phyloP scores from a whole-genome alignment of 257 asterid species.

The Nicotiana undulata region DNA sequence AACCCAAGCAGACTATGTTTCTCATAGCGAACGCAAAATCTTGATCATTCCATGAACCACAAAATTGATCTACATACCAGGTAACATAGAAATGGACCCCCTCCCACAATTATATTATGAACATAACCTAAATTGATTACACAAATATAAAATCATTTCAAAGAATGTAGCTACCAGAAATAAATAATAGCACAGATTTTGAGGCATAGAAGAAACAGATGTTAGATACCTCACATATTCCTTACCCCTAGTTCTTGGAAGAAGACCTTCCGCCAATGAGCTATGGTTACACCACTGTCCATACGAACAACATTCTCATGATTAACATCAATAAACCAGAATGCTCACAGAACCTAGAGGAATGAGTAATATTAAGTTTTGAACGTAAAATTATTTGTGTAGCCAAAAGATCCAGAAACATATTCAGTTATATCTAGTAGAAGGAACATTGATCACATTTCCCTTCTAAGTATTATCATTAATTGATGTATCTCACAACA shows the following conservation, averaged over 20 bases:
- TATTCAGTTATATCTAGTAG: too few species aligned
- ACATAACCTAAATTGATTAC: background rate
- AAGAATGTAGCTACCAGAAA: background rate
- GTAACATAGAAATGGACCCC: background rate
- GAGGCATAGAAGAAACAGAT: background rate
- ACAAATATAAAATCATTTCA: background rate
- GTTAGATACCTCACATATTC: conserved; percentile 1
- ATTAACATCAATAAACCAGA: conserved; percentile 24
- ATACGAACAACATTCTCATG: conserved; percentile 45
- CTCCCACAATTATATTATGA: background rate
- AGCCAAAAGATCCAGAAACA: too few species aligned
- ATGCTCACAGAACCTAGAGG: too few species aligned
- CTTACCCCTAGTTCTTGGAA: conserved; percentile 43
- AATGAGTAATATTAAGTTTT: too few species aligned
- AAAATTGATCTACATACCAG: background rate
- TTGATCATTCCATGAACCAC: background rate
- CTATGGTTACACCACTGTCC: conserved; percentile 50
- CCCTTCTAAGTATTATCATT: too few species aligned
- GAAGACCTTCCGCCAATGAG: conserved; percentile 46
- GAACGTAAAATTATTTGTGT: too few species aligned
- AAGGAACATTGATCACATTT: too few species aligned
- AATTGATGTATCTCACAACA: too few species aligned
- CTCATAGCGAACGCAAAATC: background rate
- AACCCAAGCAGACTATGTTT: background rate
- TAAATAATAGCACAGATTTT: background rate